phyloP scores from a whole-genome alignment of 1,139 yeast genomes.

The Sugiyamaella neomexicana region DNA sequence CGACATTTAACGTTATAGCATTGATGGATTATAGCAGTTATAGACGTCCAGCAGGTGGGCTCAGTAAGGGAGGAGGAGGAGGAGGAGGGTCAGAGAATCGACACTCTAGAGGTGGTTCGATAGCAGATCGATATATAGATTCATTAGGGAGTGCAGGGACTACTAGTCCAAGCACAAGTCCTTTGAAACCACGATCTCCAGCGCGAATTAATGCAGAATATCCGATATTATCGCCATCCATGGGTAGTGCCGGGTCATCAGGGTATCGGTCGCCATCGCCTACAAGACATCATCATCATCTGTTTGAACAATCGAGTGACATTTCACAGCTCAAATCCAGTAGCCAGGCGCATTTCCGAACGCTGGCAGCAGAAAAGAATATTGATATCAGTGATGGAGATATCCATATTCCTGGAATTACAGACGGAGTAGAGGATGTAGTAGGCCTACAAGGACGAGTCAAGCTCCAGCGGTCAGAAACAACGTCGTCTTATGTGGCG shows the following conservation, averaged over 20 bases:
- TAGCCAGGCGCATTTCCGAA: constrained; percentile 31
- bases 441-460: constrained; percentile 42
- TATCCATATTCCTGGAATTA: constrained; percentile 39
- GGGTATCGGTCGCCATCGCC: constrained; percentile 27
- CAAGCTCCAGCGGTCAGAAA: constrained; percentile 39
- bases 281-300: constrained; percentile 17
- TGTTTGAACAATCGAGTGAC: constrained; percentile 21
- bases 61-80: not conserved
- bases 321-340: constrained; percentile 25
- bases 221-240: constrained; percentile 15
- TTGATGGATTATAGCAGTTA: constrained; percentile 9
- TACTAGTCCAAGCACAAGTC: constrained; percentile 2
- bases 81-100: constrained; percentile 14
- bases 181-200: constrained; percentile 28
- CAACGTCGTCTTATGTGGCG: constrained; percentile 32
- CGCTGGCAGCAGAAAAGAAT: constrained; percentile 27
- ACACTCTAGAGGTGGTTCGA: constrained; percentile 8
- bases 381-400: constrained; percentile 21
- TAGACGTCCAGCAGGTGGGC: constrained; percentile 2
- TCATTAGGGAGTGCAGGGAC: not conserved
- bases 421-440: constrained; percentile 41
- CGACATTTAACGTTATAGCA: not conserved
- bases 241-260: not conserved
- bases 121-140: constrained; percentile 18
- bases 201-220: constrained; percentile 26